Percentiles rank a stretch among this genome's conserved stretches.
Evolutionary conservation across 1,284 basidiomycete species (phyloP).

Genomic region (Sanghuangporus weigelae): DNA sequence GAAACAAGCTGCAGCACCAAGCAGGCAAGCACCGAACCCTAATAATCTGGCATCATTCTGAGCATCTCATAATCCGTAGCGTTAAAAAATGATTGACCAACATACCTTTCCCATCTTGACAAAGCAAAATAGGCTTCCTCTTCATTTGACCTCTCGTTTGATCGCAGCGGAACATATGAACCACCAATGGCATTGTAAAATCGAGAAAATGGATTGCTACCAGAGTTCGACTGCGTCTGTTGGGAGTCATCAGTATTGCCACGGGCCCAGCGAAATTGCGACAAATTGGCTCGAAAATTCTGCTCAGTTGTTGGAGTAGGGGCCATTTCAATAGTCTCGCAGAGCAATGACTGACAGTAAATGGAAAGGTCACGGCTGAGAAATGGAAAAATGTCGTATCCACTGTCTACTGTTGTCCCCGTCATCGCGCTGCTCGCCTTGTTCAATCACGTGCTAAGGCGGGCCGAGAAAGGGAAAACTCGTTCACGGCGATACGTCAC

Average conservation of each 20-base stretch:
- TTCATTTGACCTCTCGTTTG: constrained; percentile 81
- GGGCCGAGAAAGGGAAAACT: not conserved
- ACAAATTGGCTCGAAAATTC: constrained; percentile 62
- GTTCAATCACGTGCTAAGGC: not conserved
- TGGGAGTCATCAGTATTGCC: constrained; percentile 71
- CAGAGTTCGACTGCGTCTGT: constrained; percentile 28
- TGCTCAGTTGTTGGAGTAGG: constrained; percentile 50
- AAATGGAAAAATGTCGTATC: not conserved
- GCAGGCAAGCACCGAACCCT: constrained; percentile 88
- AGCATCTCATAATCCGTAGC: not conserved
- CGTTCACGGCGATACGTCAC: not conserved
- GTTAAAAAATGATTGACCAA: constrained; percentile 14
- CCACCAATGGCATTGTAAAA: constrained; percentile 75
- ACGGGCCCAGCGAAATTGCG: constrained; percentile 83
- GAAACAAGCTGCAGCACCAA: constrained; percentile 93
- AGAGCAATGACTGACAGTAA: not conserved
- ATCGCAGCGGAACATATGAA: constrained; percentile 86
- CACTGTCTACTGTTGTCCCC: not conserved
- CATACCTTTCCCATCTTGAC: constrained; percentile 83
- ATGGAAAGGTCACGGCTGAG: not conserved
- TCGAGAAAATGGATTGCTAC: constrained; percentile 56
- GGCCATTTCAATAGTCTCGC: constrained; percentile 1
- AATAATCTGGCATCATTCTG: constrained; percentile 53
- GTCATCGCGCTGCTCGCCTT: not conserved
- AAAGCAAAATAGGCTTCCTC: constrained; percentile 96